Percentiles rank a stretch among this genome's conserved stretches.
These are phyloP conservation scores for Pseudomonodictys pantanalensis DNA, from an alignment of 495 filamentous ascomycete genomes.

Conservation along the genomic window DNA sequence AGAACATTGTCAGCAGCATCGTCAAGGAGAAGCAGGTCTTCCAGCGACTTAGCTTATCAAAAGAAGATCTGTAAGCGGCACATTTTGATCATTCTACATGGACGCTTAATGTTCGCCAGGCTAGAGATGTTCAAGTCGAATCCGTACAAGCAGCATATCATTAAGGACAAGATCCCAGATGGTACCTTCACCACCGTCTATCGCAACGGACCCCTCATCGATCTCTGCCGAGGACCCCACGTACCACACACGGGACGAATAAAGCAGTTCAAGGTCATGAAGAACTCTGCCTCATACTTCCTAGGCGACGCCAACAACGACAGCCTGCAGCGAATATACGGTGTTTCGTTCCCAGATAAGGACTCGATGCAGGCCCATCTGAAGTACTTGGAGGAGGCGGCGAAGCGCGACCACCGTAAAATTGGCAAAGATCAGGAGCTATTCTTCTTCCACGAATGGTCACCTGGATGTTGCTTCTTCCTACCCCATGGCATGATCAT, in stretches of 20 bases:
- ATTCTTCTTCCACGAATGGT: conserved; percentile 91
- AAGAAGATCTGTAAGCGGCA: conserved; percentile 64
- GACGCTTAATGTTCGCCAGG: background rate
- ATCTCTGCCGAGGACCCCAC: conserved; percentile 77
- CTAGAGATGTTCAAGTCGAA: conserved; percentile 96
- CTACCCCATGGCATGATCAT: conserved; percentile 90
- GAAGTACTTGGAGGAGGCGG: conserved; percentile 91
- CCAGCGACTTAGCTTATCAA: conserved; percentile 81
- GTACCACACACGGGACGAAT: conserved; percentile 90
- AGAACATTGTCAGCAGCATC: conserved; percentile 67
- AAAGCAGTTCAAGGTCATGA: conserved; percentile 90
- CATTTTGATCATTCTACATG: background rate
- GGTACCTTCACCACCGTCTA: conserved; percentile 92
- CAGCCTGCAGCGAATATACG: conserved; percentile 91
- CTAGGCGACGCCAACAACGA: conserved; percentile 90
- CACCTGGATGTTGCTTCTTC: conserved; percentile 90
- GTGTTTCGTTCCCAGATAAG: conserved; percentile 96
- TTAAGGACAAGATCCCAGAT: conserved; percentile 84
- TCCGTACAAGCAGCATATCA: conserved; percentile 94
- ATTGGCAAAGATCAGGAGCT: conserved; percentile 94
- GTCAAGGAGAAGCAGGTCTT: conserved; percentile 97
- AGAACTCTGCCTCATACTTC: conserved; percentile 96
- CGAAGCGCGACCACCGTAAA: conserved; percentile 87
- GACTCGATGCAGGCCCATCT: conserved; percentile 85
- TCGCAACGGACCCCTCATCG: conserved; percentile 75